Evolutionary conservation across 106 monocot genomes (phyloP).

Genomic region (Dendrobium huoshanense): DNA sequence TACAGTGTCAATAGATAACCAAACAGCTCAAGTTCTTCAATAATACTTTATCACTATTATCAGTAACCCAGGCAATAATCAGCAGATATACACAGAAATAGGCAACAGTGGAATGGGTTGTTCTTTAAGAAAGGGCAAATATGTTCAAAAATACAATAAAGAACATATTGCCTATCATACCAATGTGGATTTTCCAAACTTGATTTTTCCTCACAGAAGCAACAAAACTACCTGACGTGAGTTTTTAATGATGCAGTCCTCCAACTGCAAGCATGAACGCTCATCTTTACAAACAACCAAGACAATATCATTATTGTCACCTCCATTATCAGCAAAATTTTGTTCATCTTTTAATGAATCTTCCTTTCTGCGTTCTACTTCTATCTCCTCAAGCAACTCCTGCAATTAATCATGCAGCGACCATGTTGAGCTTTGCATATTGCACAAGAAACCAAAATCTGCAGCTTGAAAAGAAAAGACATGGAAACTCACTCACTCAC

Average conservation of each 20-base stretch:
- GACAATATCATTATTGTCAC: conserved; percentile 44
- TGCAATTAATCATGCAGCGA: conserved; percentile 18
- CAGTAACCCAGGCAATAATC: neutral
- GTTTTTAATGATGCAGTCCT: conserved; percentile 69
- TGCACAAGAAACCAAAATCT: neutral
- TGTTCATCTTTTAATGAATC: conserved; percentile 18
- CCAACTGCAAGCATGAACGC: conserved; percentile 87
- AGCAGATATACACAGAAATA: neutral
- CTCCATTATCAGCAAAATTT: conserved; percentile 10
- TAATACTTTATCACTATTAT: neutral
- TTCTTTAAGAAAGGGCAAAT: neutral
- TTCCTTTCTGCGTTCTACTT: conserved; percentile 57
- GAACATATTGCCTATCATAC: neutral
- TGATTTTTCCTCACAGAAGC: neutral
- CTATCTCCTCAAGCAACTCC: conserved; percentile 91
- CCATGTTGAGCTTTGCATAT: neutral
- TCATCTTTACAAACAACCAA: conserved; percentile 97
- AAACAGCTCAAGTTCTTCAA: neutral
- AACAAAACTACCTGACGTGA: conserved; percentile 48
- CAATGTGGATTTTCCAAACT: neutral
- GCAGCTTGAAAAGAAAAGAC: conserved; percentile 2
- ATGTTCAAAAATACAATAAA: neutral
- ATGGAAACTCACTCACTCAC: conserved; percentile 75
- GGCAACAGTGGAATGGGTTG: neutral
- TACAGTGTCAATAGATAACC: neutral